A percentile compares a stretch with the other conserved stretches of the same genome.
phyloP scores from a whole-genome alignment of 2,329 filamentous ascomycete species.

The Lecanicillium sp. region DNA sequence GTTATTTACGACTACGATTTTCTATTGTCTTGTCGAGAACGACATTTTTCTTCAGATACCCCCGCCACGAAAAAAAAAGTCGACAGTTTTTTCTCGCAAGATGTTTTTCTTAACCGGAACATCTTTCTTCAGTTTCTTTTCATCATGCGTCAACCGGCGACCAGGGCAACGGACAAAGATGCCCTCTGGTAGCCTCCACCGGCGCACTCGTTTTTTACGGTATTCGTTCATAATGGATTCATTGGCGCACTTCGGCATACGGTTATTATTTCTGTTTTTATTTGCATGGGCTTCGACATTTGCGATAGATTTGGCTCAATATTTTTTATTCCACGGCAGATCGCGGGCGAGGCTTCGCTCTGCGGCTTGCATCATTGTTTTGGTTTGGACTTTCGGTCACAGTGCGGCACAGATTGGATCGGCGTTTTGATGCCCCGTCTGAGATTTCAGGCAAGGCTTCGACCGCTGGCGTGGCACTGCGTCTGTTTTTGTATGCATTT shows the following conservation, averaged over 20 bases:
- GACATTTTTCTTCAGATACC: constrained; percentile 31
- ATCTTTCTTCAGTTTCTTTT: constrained; percentile 14
- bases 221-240: constrained; percentile 32
- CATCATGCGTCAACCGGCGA: background rate
- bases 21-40: constrained; percentile 27
- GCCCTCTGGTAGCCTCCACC: background rate
- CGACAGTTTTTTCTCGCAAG: constrained; percentile 16
- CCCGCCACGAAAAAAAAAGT: constrained; percentile 33
- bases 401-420: constrained; percentile 1
- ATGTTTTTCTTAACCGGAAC: constrained; percentile 20
- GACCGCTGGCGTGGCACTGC: background rate
- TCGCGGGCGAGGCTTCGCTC: background rate
- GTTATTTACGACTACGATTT: constrained; percentile 29
- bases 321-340: background rate
- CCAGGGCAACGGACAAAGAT: background rate
- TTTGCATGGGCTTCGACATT: constrained; percentile 18
- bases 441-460: background rate
- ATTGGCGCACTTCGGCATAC: constrained; percentile 23
- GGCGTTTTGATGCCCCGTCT: background rate
- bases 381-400: background rate
- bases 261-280: constrained; percentile 17
- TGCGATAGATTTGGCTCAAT: constrained; percentile 14
- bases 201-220: constrained; percentile 3
- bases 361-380: constrained; percentile 4
- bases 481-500: constrained; percentile 1